Evolutionary conservation across 345 rosid species (phyloP), one percentile per base, ranked within the genome.

Genomic region (Salix udensis): DNA sequence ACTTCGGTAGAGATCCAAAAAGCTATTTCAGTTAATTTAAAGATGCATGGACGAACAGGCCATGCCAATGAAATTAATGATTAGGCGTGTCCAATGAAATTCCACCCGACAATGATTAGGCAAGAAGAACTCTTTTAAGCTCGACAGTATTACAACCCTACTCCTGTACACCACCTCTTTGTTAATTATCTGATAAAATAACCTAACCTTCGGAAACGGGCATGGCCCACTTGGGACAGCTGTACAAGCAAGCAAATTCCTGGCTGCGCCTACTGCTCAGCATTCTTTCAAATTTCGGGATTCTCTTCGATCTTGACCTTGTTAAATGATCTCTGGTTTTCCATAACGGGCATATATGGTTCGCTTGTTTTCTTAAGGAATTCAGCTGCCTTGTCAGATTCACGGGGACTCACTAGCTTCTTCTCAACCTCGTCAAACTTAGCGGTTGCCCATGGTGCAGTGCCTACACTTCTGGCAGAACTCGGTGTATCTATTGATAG

Each of bases 401-500:
- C 91, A 10, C 87, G 85, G 53, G 92, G 94, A 70, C 91, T 91
- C 44, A 78, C 81, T 84, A 90, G 67, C 83, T 82, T 85, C 85
- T 88, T 93, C 87, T 91, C 93, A 24, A 79, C 84, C 21, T 76
- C 87, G 60, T 88, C 96, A 5, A 81, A 88, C 81, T 92, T 92
- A 28, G 85, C 71, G 4, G 90, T 86, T 13, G 93, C 94, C 83
- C 79, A 83, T 10, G 86, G 86, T 42, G 83, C 94, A 1, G 81
- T 77, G 28, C 91, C 92, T 15, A 82, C 90, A 24, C 72, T 85
- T 76, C 74, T 83, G 16, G 81, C 82, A 44, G 92, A 80, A 73
- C 85, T 86, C 1, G 91, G 94, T 12, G 84, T 82, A 71, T 84
- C 89, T 65, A 96, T 91, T 8, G 98, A 89, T 81, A 93, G 86